Conservation (phyloP, 2,329 filamentous ascomycete species). For the Pezicula radicicola region DNA sequence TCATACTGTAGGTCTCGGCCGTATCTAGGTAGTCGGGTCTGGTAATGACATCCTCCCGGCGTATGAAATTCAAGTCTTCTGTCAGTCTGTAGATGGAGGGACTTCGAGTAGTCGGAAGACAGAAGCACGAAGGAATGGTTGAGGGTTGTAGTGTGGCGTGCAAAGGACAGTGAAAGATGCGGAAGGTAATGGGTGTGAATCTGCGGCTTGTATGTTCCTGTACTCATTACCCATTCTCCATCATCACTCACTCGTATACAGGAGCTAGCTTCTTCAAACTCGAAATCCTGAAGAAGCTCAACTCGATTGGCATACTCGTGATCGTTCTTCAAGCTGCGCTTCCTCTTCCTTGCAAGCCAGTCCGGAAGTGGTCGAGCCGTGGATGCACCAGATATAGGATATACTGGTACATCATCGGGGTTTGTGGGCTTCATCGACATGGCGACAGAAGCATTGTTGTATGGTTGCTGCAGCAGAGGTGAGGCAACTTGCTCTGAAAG, state of each 20-base stretch:
- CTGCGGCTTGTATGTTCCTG: constrained; percentile 74
- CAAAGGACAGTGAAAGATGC: constrained; percentile 89
- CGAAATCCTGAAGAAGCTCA: constrained; percentile 94
- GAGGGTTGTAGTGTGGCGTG: constrained; percentile 85
- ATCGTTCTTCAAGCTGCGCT: constrained; percentile 88
- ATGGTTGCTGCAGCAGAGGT: constrained; percentile 1
- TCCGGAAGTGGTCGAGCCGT: constrained; percentile 87
- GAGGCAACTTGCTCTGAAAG: neutral
- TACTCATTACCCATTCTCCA: constrained; percentile 96
- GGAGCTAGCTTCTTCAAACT: constrained; percentile 91
- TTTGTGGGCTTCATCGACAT: constrained; percentile 74
- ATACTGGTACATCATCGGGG: constrained; percentile 81
- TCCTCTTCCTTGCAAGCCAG: constrained; percentile 88
- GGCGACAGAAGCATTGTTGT: neutral
- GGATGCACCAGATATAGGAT: constrained; percentile 90
- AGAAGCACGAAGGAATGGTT: constrained; percentile 91
- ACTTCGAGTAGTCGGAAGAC: constrained; percentile 90
- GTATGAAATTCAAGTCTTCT: constrained; percentile 92
- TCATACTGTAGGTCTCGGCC: constrained; percentile 89
- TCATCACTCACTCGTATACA: constrained; percentile 91
- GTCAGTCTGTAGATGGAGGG: constrained; percentile 88
- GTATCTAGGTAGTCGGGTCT: constrained; percentile 86
- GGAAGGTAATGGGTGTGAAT: constrained; percentile 96
- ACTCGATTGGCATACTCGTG: constrained; percentile 90
- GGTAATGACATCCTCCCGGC: constrained; percentile 81